A percentile compares a stretch with the other conserved stretches of the same genome.
These are phyloP conservation scores for Melaleuca quinquenervia DNA, from an alignment of 345 rosid genomes.

Conservation along the genomic window DNA sequence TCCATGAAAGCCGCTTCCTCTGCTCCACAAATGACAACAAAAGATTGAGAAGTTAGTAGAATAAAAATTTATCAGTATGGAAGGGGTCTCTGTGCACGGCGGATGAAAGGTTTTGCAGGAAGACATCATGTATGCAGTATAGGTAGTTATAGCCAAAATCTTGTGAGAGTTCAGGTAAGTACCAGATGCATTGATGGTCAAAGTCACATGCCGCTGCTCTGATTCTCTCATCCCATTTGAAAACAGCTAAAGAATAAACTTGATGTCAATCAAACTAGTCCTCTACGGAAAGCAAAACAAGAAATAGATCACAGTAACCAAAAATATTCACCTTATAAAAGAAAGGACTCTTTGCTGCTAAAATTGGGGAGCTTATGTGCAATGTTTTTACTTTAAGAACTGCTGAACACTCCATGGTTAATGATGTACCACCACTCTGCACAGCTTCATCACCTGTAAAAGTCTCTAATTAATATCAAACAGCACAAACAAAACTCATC, in stretches of 20 bases:
- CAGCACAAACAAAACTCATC: not conserved
- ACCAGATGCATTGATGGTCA: constrained; percentile 69
- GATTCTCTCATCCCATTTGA: constrained; percentile 79
- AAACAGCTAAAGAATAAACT: constrained; percentile 39
- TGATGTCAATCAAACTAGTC: not conserved
- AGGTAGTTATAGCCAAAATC: not conserved
- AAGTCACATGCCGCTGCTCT: constrained; percentile 53
- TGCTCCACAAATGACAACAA: constrained; percentile 17
- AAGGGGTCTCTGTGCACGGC: not conserved
- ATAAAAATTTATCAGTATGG: not conserved
- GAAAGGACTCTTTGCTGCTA: constrained; percentile 76
- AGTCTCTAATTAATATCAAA: not conserved
- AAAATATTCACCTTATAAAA: constrained; percentile 47
- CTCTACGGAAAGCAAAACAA: not conserved
- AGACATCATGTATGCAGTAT: not conserved
- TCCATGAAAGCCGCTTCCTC: constrained; percentile 79
- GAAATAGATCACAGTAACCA: not conserved
- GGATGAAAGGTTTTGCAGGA: not conserved
- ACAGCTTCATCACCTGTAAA: constrained; percentile 28
- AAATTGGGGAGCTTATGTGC: constrained; percentile 63
- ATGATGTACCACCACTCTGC: constrained; percentile 14
- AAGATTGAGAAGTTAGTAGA: not conserved
- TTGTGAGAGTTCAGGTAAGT: not conserved
- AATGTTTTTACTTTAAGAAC: constrained; percentile 41
- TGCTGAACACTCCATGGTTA: constrained; percentile 24